These are phyloP conservation scores for Lactifluus piperatus DNA, from an alignment of 768 basidiomycete species.

Conservation along the genomic window DNA sequence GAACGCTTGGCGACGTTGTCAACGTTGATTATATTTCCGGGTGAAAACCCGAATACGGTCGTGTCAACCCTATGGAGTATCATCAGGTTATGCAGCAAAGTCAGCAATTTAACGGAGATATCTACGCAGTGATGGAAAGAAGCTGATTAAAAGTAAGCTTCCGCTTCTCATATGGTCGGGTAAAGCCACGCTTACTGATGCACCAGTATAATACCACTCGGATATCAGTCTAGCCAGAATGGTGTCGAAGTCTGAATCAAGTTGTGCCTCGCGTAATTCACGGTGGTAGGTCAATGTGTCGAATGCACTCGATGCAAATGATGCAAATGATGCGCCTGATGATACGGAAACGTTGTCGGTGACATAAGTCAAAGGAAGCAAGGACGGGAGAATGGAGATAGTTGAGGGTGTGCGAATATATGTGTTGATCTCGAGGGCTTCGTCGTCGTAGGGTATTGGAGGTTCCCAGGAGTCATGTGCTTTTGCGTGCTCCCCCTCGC, in stretches of 20 bases:
- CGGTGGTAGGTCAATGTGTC: conserved; percentile 48
- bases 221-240: conserved; percentile 39
- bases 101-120: not conserved
- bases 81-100: conserved; percentile 1
- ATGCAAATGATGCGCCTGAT: conserved; percentile 23
- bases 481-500: conserved; percentile 21
- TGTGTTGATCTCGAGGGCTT: conserved; percentile 14
- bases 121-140: conserved; percentile 51
- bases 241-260: conserved; percentile 43
- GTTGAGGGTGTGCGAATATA: not conserved
- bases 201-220: conserved; percentile 32
- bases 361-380: conserved; percentile 8
- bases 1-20: conserved; percentile 38
- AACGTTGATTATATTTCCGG: conserved; percentile 43
- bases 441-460: conserved; percentile 8
- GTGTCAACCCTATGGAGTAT: conserved; percentile 33
- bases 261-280: conserved; percentile 40
- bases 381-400: conserved; percentile 13
- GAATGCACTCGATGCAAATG: conserved; percentile 34
- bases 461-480: conserved; percentile 7
- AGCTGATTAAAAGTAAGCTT: conserved; percentile 33
- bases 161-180: conserved; percentile 32
- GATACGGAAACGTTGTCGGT: conserved; percentile 33
- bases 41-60: conserved; percentile 52
- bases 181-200: not conserved